A percentile compares a stretch with the other conserved stretches of the same genome.
Evolutionary conservation across 495 filamentous ascomycete species (phyloP).

Genomic region (Aspergillus mulundensis): DNA sequence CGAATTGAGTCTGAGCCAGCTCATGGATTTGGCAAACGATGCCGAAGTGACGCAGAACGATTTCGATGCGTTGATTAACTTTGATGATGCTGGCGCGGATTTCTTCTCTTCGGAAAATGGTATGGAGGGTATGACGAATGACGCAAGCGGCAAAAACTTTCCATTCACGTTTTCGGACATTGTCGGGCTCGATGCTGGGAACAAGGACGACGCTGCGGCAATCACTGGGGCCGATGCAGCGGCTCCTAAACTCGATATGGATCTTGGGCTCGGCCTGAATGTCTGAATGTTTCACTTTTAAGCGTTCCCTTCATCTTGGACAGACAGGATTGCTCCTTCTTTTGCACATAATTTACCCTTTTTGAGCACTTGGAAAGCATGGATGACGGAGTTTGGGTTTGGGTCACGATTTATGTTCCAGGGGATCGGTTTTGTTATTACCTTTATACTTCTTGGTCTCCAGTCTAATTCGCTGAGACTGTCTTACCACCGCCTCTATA

Average conservation of each 20-base stretch:
- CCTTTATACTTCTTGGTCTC: not conserved
- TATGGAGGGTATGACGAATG: slow-evolving; percentile 5
- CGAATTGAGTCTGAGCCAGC: slow-evolving; percentile 40
- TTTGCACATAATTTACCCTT: not conserved
- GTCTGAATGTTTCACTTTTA: slow-evolving; percentile 11
- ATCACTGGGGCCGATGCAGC: slow-evolving; percentile 12
- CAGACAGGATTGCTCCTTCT: too few relatives aligned
- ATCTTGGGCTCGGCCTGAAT: slow-evolving; percentile 29
- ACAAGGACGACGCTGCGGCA: slow-evolving; percentile 22
- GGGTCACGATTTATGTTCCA: not conserved
- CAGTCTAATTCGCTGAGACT: not conserved
- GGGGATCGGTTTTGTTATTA: not conserved
- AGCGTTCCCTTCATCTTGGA: slow-evolving; percentile 9
- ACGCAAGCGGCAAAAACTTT: slow-evolving; percentile 14
- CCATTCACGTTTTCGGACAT: slow-evolving; percentile 27
- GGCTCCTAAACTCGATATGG: slow-evolving; percentile 26
- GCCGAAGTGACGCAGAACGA: slow-evolving; percentile 49
- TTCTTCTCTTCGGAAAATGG: slow-evolving; percentile 33
- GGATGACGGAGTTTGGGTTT: slow-evolving; percentile 7
- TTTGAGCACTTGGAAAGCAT: not conserved
- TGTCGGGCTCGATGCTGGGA: slow-evolving; percentile 29
- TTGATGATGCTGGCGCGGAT: slow-evolving; percentile 41
- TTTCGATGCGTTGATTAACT: slow-evolving; percentile 48
- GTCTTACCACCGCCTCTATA: slow-evolving; percentile 10
- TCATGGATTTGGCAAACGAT: slow-evolving; percentile 46